phyloP scores from a whole-genome alignment of 2,329 filamentous ascomycete species.

The Xylariaceae sp. region DNA sequence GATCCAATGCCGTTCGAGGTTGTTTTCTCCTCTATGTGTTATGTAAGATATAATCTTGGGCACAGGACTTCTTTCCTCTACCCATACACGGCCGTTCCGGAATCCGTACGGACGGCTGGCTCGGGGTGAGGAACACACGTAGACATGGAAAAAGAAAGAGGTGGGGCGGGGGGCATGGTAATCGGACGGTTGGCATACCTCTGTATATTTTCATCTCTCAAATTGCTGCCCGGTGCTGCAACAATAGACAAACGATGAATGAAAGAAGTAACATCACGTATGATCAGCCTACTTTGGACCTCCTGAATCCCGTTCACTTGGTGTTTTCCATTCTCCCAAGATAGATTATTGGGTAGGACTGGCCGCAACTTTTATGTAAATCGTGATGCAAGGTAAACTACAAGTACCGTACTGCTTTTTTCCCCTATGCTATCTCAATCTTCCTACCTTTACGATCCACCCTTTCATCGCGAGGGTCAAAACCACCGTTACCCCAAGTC shows the following conservation, averaged over 20 bases:
- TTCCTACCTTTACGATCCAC: constrained; percentile 81
- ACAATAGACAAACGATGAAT: constrained; percentile 29
- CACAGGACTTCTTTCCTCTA: constrained; percentile 13
- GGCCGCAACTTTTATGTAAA: not conserved
- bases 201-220: constrained; percentile 16
- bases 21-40: constrained; percentile 22
- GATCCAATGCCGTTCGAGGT: constrained; percentile 5
- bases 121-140: constrained; percentile 7
- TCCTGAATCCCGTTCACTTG: not conserved
- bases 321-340: not conserved
- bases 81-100: constrained; percentile 3
- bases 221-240: constrained; percentile 23
- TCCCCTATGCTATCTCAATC: constrained; percentile 39
- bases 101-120: constrained; percentile 1
- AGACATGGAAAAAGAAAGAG: constrained; percentile 15
- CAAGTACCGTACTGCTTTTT: constrained; percentile 1
- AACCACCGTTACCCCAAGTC: constrained; percentile 88
- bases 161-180: constrained; percentile 7
- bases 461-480: constrained; percentile 83
- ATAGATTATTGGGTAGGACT: not conserved
- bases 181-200: constrained; percentile 12
- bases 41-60: constrained; percentile 31
- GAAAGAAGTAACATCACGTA: constrained; percentile 15
- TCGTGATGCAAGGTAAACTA: not conserved
- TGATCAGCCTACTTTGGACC: not conserved